Base-by-base conservation (phyloP, 768 basidiomycete species). In the Podaxis sp. region DNA sequence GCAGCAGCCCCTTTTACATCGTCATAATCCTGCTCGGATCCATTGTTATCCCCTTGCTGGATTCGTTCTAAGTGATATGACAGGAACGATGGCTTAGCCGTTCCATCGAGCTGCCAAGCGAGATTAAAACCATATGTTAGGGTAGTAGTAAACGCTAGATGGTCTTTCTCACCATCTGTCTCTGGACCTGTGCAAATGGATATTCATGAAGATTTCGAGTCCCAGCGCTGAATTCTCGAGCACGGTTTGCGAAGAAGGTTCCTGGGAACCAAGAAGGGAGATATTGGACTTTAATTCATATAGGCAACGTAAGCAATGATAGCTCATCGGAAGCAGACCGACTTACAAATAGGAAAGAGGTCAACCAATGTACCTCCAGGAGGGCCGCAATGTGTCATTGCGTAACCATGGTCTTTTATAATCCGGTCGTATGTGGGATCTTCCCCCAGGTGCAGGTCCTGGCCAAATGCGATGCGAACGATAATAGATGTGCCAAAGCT, bases 1-100 rank as follows among this genome's bases (percentile, higher is more conserved):
- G 41, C 22, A 7, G 52, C 38, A 12, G 41, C 59, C 6, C 41
- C 51, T 24, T 61, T 61, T 2, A 55, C 7, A 24, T 61, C 29
- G 19, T 55, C n/a, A 2, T 38, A 17, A 12, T 50, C 47, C 12
- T 37, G 33, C 27, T 46, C 52, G 11, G 15, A 4, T 2, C 17
- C 33, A 0, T 36, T 12, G 22, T 33, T 9, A 17, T 37, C 12
- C 17, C 2, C 37, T 24, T 38, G 33, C 6, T 54, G 11, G 2
- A 55, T 17, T 5, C 51, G 29, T 17, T 86, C 85, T 8, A 91
- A 75, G 22, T 90, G 75, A 9, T 82, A 85, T 1, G 81, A 80
- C 54, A 77, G 78, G 69, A 80, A 81, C 8, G 76, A 79, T 2
- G 74, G 74, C 41, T 72, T 73, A 52, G 74, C 75, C 17, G 65